A percentile compares a stretch with the other conserved stretches of the same genome.
These are phyloP conservation scores for Lactarius sanguifluus DNA, from an alignment of 768 basidiomycete genomes.

Conservation along the genomic window DNA sequence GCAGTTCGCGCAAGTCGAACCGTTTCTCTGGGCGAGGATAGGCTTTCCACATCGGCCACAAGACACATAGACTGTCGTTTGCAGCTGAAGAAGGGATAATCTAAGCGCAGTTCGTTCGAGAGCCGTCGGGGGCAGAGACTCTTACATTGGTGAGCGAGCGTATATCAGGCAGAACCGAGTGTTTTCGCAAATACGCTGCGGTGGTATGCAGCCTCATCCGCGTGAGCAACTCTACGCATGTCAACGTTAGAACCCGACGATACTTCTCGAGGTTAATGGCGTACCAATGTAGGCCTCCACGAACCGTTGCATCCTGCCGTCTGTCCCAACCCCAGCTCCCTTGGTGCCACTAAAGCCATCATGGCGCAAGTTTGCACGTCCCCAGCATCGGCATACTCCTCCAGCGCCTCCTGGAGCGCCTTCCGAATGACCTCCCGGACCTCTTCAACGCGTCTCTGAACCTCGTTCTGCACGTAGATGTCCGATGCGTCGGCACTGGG, in stretches of 20 bases:
- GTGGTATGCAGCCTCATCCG: constrained; percentile 61
- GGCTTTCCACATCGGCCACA: constrained; percentile 73
- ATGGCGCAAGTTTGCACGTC: constrained; percentile 81
- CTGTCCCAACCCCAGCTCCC: constrained; percentile 54
- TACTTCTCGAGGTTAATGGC: constrained; percentile 28
- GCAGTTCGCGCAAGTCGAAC: constrained; percentile 59
- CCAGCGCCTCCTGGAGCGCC: constrained; percentile 19
- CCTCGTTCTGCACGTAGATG: constrained; percentile 5
- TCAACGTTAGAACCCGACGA: constrained; percentile 6
- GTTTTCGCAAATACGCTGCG: constrained; percentile 77
- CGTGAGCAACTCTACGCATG: constrained; percentile 54
- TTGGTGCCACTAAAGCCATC: constrained; percentile 58
- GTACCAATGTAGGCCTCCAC: constrained; percentile 74
- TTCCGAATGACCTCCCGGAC: constrained; percentile 22
- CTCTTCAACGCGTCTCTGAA: constrained; percentile 18
- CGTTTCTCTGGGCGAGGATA: constrained; percentile 48
- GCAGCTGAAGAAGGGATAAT: constrained; percentile 46
- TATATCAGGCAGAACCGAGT: constrained; percentile 51
- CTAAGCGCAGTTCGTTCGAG: neutral
- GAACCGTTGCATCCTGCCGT: constrained; percentile 49
- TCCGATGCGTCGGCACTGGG: constrained; percentile 4
- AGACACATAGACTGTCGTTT: constrained; percentile 67
- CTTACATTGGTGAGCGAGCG: constrained; percentile 54
- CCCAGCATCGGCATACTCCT: constrained; percentile 46
- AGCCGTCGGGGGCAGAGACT: neutral